Base-by-base conservation (phyloP, 106 monocot genomes). In the Vanilla planifolia region DNA sequence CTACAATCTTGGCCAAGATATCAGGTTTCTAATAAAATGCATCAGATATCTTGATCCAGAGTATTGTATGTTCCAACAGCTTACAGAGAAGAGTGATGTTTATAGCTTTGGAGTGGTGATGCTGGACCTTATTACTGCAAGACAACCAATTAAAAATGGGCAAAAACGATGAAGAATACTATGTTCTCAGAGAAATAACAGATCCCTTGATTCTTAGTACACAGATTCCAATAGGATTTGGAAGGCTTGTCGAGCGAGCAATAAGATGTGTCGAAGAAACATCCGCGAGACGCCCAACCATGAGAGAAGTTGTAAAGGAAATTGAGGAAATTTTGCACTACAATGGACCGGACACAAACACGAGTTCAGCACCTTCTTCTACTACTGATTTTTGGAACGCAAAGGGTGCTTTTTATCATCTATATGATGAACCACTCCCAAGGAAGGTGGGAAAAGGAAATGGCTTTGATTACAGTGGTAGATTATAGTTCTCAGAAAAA, bases 381-480 rank as follows among this genome's bases (percentile, higher is more conserved):
- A 45, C 71, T 1, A 74, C 66, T 34, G 83, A 83, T 13, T 74
- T 82, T 57, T 50, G 59, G 4, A 64, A 24, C 16, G 1, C 33
- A 48, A 82, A 66, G 19, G 63, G 43, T 5, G 51, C 33, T 34
- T 61, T 63, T 33, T 51, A 43, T 8, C 69, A 77, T 51, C 63
- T 67, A 33, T 80, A 80, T n/a, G 50, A 48, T 52, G 75, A 67
- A 30, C 37, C 69, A 6, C 32, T 67, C 13, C 46, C 47, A 1
- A 56, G 22, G 8, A 79, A 64, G 50, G 77, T 77, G 45, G 44
- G 30, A 7, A 80, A 68, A 50, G 75, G 64, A 19, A 43, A 48
- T 58, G 66, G 80, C 7, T 84, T 89, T 20, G 88, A 89, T 20
- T 79, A 80, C 67, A 84, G 84, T 48, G 80, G 76, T 29, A 77